phyloP scores from a whole-genome alignment of 2,329 filamentous ascomycete genomes.

The Ophiostoma ulmi region DNA sequence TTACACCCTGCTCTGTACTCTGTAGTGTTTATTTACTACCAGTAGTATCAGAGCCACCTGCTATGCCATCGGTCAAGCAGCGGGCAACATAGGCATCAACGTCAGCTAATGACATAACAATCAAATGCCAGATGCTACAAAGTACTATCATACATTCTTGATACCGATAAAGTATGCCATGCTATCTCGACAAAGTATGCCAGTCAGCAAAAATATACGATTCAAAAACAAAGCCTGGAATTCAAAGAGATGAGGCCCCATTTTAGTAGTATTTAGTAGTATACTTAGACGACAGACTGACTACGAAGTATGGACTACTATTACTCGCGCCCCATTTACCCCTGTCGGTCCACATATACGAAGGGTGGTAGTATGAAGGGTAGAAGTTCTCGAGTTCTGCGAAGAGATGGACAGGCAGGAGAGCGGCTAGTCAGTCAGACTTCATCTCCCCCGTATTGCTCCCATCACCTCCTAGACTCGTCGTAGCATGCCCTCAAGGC shows the following conservation, averaged over 20 bases:
- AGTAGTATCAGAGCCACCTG: too few species aligned
- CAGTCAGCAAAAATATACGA: background rate
- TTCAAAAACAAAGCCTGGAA: background rate
- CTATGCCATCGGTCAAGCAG: too few species aligned
- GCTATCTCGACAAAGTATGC: background rate
- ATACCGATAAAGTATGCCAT: background rate
- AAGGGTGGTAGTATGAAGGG: constrained; percentile 6
- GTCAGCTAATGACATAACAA: background rate
- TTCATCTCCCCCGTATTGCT: background rate
- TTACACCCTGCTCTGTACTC: background rate
- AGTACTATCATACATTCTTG: background rate
- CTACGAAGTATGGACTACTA: background rate
- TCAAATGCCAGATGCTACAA: background rate
- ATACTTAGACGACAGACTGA: background rate
- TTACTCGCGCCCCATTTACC: constrained; percentile 6
- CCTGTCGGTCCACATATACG: constrained; percentile 22
- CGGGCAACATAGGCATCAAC: too few species aligned
- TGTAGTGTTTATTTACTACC: background rate
- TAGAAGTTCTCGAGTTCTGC: constrained; percentile 8
- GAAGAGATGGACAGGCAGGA: background rate
- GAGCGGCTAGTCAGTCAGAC: background rate
- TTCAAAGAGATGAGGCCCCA: background rate
- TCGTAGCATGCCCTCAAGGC: background rate
- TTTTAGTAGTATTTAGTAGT: background rate
- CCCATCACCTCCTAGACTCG: background rate